phyloP scores from a whole-genome alignment of 352 stramenopile genomes.

The Globisporangium iwayamae region DNA sequence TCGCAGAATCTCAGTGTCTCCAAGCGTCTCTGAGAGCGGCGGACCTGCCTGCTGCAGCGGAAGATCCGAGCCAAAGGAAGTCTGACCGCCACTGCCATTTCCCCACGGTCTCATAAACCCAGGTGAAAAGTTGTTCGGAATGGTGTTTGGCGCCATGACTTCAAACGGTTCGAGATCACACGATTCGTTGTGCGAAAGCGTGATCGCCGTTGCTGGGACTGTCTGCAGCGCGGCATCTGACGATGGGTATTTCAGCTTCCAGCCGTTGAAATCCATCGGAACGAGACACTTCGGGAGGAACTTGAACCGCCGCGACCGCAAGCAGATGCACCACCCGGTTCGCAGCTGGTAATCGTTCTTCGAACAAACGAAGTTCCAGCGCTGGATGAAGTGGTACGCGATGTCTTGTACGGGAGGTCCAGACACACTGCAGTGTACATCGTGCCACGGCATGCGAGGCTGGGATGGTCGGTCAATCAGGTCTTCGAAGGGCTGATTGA shows the following conservation, averaged over 20 bases:
- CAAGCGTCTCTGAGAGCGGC: slow-evolving; percentile 25
- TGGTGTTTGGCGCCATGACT: slow-evolving; percentile 18
- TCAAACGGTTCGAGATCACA: slow-evolving; percentile 30
- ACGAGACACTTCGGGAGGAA: slow-evolving; percentile 80
- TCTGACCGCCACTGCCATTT: slow-evolving; percentile 2
- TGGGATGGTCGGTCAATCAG: slow-evolving; percentile 73
- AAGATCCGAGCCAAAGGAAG: slow-evolving; percentile 16
- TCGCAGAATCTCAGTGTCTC: slow-evolving; percentile 49
- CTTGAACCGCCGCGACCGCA: slow-evolving; percentile 79
- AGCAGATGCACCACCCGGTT: slow-evolving; percentile 86
- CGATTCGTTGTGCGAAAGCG: slow-evolving; percentile 54
- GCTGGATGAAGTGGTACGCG: slow-evolving; percentile 88
- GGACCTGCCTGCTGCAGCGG: slow-evolving; percentile 15
- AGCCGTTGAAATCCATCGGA: slow-evolving; percentile 86
- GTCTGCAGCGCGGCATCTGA: slow-evolving; percentile 41
- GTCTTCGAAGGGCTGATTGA: slow-evolving; percentile 83
- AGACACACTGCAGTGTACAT: slow-evolving; percentile 84
- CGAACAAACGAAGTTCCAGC: slow-evolving; percentile 89
- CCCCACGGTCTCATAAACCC: slow-evolving; percentile 15
- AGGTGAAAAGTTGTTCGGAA: slow-evolving; percentile 12
- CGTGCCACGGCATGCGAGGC: slow-evolving; percentile 88
- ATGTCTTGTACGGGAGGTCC: slow-evolving; percentile 82
- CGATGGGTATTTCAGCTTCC: slow-evolving; percentile 69
- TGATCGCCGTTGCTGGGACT: slow-evolving; percentile 35
- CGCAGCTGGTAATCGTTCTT: slow-evolving; percentile 87